A percentile compares a stretch with the other conserved stretches of the same genome.
phyloP scores from a whole-genome alignment of 768 basidiomycete species.

The Hysterangium stoloniferum region DNA sequence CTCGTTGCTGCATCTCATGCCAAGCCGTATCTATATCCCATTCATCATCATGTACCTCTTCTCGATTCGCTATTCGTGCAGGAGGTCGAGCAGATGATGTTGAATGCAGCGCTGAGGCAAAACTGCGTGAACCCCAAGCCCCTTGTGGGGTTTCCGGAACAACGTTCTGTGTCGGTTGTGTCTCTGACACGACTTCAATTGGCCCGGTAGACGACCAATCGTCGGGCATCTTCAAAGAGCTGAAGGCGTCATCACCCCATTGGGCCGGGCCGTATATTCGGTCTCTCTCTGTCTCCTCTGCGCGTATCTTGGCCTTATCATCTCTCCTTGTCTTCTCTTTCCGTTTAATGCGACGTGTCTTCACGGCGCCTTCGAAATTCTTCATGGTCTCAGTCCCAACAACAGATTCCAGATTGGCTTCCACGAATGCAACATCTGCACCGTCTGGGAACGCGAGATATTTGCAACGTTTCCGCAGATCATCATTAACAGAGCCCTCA shows the following conservation, averaged over 20 bases:
- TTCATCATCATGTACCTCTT: slow-evolving; percentile 42
- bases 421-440: slow-evolving; percentile 89
- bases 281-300: slow-evolving; percentile 73
- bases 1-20: slow-evolving; percentile 68
- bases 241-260: slow-evolving; percentile 15
- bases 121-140: slow-evolving; percentile 75
- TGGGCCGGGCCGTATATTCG: slow-evolving; percentile 15
- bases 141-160: slow-evolving; percentile 27
- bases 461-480: slow-evolving; percentile 89
- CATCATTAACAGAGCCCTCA: slow-evolving; percentile 83
- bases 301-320: slow-evolving; percentile 70
- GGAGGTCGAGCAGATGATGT: slow-evolving; percentile 19
- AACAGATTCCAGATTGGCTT: slow-evolving; percentile 73
- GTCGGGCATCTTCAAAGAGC: slow-evolving; percentile 13
- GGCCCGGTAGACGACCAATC: slow-evolving; percentile 15
- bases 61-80: slow-evolving; percentile 22
- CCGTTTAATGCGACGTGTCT: slow-evolving; percentile 61
- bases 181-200: neutral
- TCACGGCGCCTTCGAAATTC: slow-evolving; percentile 78
- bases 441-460: slow-evolving; percentile 87
- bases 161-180: neutral
- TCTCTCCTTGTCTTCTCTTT: slow-evolving; percentile 82
- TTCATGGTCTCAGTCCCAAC: slow-evolving; percentile 70
- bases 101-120: slow-evolving; percentile 71
- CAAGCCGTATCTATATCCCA: slow-evolving; percentile 76